Evolutionary conservation across 176 grass and related monocot species (phyloP).

Genomic region (Aegilops tauschii): DNA sequence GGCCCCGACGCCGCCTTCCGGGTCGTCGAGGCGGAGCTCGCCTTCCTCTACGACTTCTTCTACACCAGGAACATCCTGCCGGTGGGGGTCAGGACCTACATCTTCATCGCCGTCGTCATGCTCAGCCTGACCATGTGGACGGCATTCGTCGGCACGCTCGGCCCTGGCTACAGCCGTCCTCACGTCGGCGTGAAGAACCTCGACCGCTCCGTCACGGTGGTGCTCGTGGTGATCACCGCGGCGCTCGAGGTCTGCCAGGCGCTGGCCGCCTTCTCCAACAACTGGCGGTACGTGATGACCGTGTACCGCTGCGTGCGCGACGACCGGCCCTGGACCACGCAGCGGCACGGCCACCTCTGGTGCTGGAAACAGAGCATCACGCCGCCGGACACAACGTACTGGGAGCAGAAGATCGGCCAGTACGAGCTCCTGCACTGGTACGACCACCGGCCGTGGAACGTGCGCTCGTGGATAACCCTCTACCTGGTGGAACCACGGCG

Average conservation of each 20-base stretch:
- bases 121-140: conserved; percentile 34
- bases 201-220: conserved; percentile 42
- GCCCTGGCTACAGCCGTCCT: conserved; percentile 27
- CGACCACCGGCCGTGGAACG: conserved; percentile 25
- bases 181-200: conserved; percentile 33
- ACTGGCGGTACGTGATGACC: conserved; percentile 40
- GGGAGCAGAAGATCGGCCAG: conserved; percentile 40
- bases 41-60: conserved; percentile 58
- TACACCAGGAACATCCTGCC: conserved; percentile 44
- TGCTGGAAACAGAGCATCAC: conserved; percentile 28
- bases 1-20: conserved; percentile 27
- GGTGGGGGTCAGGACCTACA: conserved; percentile 30
- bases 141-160: conserved; percentile 42
- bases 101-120: conserved; percentile 32
- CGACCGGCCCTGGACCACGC: not conserved
- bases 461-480: conserved; percentile 36
- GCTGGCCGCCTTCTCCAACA: conserved; percentile 41
- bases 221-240: conserved; percentile 36
- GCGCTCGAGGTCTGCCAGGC: conserved; percentile 46
- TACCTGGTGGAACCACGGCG: conserved; percentile 35
- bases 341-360: conserved; percentile 26
- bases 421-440: conserved; percentile 41
- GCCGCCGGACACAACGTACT: conserved; percentile 33
- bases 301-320: conserved; percentile 46
- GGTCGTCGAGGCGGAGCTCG: conserved; percentile 37